These are phyloP conservation scores for Oryza longistaminata DNA, from an alignment of 176 grass and related monocot species.

Conservation along the genomic window DNA sequence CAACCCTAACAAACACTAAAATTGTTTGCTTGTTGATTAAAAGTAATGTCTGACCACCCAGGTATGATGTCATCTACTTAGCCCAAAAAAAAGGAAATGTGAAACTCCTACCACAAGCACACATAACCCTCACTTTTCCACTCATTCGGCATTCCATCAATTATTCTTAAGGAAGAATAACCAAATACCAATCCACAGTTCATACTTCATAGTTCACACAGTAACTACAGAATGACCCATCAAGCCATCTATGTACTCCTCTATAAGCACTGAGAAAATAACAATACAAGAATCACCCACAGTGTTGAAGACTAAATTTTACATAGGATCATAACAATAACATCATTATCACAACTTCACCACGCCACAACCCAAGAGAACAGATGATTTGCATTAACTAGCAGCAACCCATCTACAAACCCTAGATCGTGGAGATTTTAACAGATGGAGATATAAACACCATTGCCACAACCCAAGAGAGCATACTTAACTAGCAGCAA, in stretches of 20 bases:
- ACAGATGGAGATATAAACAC: not conserved
- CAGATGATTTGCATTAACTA: not conserved
- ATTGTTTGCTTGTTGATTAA: not conserved
- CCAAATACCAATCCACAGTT: not conserved
- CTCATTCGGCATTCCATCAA: not conserved
- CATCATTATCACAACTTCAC: not conserved
- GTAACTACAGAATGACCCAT: not conserved
- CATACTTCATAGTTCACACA: not conserved
- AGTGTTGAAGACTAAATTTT: not conserved
- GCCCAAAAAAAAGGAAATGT: not conserved
- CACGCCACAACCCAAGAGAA: not conserved
- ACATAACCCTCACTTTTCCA: not conserved
- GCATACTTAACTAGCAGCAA: not conserved
- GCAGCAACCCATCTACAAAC: not conserved
- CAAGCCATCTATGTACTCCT: not conserved
- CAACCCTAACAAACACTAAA: not conserved
- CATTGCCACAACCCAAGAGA: not conserved
- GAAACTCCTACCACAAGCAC: not conserved
- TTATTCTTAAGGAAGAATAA: not conserved
- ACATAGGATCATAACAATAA: not conserved
- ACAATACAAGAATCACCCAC: not conserved
- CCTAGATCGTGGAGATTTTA: not conserved
- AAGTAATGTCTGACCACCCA: not conserved
- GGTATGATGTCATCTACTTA: not conserved
- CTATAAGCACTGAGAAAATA: not conserved